Evolutionary conservation across 1,139 yeast genomes (phyloP).

Genomic region (Blastobotrys petasosporus): DNA sequence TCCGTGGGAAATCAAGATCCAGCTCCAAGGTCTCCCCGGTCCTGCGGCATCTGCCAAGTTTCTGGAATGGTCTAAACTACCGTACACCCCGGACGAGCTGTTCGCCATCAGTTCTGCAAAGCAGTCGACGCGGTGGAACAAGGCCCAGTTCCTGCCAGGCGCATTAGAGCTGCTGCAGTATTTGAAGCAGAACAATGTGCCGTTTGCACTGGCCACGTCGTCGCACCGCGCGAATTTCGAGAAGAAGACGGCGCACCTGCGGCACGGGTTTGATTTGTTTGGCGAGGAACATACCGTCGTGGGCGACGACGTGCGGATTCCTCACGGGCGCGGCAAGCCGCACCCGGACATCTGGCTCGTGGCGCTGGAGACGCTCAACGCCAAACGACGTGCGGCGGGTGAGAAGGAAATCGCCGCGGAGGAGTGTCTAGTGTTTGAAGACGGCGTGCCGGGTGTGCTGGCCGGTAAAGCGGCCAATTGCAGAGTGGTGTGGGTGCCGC

Average conservation of each 20-base stretch:
- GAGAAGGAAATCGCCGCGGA: constrained; percentile 50
- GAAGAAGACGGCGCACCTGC: constrained; percentile 64
- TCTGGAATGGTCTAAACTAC: constrained; percentile 61
- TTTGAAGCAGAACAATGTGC: constrained; percentile 48
- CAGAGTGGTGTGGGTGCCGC: constrained; percentile 88
- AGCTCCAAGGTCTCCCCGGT: constrained; percentile 89
- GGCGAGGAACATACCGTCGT: constrained; percentile 62
- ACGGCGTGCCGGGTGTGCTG: constrained; percentile 82
- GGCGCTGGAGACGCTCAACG: constrained; percentile 66
- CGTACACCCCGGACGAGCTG: constrained; percentile 59
- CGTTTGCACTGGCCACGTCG: constrained; percentile 91
- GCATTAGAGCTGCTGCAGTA: constrained; percentile 60
- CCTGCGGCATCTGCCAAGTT: constrained; percentile 55
- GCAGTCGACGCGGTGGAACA: constrained; percentile 59
- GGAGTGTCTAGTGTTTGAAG: constrained; percentile 89
- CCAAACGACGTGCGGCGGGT: constrained; percentile 32
- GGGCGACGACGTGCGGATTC: constrained; percentile 82
- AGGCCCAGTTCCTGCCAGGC: constrained; percentile 71
- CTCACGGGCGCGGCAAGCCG: constrained; percentile 86
- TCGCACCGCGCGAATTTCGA: constrained; percentile 56
- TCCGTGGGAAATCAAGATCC: constrained; percentile 84
- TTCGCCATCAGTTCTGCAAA: constrained; percentile 45
- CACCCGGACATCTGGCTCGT: constrained; percentile 86
- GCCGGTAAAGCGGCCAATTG: constrained; percentile 86
- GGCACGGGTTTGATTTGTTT: constrained; percentile 56